Conservation (phyloP, 2,329 filamentous ascomycete genomes). For the Juglanconis juglandina region DNA sequence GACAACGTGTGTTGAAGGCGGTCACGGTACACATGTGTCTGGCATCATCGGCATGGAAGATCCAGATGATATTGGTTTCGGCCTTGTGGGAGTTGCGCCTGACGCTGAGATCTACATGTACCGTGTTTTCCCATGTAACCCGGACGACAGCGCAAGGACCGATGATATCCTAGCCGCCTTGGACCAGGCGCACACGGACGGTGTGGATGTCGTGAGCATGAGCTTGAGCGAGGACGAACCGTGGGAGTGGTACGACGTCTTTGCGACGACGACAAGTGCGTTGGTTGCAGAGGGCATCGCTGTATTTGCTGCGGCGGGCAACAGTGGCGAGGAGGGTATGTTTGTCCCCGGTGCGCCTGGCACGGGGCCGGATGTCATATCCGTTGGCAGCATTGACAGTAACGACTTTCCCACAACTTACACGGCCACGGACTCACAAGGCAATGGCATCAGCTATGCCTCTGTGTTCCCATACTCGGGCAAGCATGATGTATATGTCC, state of each 20-base stretch:
- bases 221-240: slow-evolving; percentile 21
- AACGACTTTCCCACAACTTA: slow-evolving; percentile 20
- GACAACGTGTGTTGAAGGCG: background rate
- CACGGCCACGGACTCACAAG: slow-evolving; percentile 18
- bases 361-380: slow-evolving; percentile 21
- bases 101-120: slow-evolving; percentile 13
- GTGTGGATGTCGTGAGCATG: slow-evolving; percentile 28
- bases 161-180: slow-evolving; percentile 27
- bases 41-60: slow-evolving; percentile 14
- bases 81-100: slow-evolving; percentile 8
- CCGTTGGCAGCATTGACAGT: slow-evolving; percentile 22
- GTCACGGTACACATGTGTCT: slow-evolving; percentile 19
- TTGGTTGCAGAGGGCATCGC: slow-evolving; percentile 21
- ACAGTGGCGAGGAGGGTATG: slow-evolving; percentile 10
- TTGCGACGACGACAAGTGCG: background rate
- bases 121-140: slow-evolving; percentile 9
- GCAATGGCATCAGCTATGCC: slow-evolving; percentile 17
- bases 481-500: slow-evolving; percentile 14
- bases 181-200: slow-evolving; percentile 24
- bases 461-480: slow-evolving; percentile 22
- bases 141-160: background rate
- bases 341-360: slow-evolving; percentile 7
- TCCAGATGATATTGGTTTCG: background rate
- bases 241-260: slow-evolving; percentile 18
- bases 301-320: slow-evolving; percentile 23